A percentile compares a stretch with the other conserved stretches of the same genome.
These are phyloP conservation scores for Nitzschia putrida DNA, from an alignment of 108 stramenopile species.

Conservation along the genomic window DNA sequence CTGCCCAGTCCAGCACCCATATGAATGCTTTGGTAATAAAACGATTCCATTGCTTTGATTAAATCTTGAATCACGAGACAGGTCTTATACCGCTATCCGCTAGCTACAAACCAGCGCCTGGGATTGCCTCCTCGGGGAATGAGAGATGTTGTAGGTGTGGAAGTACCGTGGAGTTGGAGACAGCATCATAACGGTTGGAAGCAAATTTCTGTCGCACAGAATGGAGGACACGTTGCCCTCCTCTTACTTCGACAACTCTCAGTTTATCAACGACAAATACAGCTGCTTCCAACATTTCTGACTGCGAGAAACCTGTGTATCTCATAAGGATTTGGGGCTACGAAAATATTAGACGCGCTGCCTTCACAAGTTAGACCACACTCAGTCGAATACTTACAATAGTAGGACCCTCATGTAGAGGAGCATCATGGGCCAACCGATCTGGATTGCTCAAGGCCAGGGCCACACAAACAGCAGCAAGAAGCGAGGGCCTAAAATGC, in stretches of 20 bases:
- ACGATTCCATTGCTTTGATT: no score
- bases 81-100: neutral
- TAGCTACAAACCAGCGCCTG: slow-evolving; percentile 16
- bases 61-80: neutral
- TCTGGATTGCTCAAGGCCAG: slow-evolving; percentile 73
- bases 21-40: no score
- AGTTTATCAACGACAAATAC: slow-evolving; percentile 38
- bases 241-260: slow-evolving; percentile 38
- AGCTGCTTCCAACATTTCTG: slow-evolving; percentile 39
- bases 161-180: slow-evolving; percentile 40
- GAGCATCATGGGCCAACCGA: slow-evolving; percentile 3
- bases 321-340: slow-evolving; percentile 56
- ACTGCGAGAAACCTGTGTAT: slow-evolving; percentile 59
- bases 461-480: slow-evolving; percentile 87
- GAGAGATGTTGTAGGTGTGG: slow-evolving; percentile 26
- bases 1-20: no score
- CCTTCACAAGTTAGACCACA: neutral
- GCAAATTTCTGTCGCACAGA: slow-evolving; percentile 75
- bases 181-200: slow-evolving; percentile 46
- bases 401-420: slow-evolving; percentile 6
- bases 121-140: neutral
- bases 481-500: slow-evolving; percentile 77
- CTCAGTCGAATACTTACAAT: slow-evolving; percentile 10
- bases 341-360: neutral
- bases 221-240: slow-evolving; percentile 48